Evolutionary conservation across 1,139 yeast species (phyloP).

Genomic region (Pichia sp.): DNA sequence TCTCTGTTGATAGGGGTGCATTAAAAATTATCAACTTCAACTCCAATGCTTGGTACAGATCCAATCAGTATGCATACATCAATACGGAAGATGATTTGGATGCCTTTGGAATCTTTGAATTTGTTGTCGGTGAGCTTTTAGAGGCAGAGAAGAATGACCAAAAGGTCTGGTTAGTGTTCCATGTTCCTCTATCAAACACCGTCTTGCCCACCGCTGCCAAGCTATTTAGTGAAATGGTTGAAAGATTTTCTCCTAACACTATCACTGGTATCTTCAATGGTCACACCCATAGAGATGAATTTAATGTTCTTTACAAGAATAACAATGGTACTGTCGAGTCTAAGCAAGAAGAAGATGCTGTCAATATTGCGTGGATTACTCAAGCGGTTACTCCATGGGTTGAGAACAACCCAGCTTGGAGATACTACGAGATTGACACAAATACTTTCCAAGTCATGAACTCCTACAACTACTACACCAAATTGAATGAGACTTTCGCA

Average conservation of each 20-base stretch:
- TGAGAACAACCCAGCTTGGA: constrained; percentile 61
- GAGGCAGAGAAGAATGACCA: constrained; percentile 51
- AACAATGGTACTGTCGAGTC: constrained; percentile 18
- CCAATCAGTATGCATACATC: constrained; percentile 58
- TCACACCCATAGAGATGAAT: constrained; percentile 67
- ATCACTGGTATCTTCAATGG: constrained; percentile 67
- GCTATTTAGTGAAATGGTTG: constrained; percentile 49
- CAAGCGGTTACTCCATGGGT: constrained; percentile 61
- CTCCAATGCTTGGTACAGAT: constrained; percentile 59
- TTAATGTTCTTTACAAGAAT: constrained; percentile 41
- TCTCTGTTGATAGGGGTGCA: constrained; percentile 45
- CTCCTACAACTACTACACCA: constrained; percentile 48
- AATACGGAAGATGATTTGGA: constrained; percentile 46
- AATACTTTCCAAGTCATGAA: constrained; percentile 57
- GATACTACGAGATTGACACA: constrained; percentile 63
- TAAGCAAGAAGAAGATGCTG: constrained; percentile 36
- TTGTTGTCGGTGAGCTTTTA: constrained; percentile 52
- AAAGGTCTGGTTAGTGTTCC: constrained; percentile 67
- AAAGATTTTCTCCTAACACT: constrained; percentile 61
- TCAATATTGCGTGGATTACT: constrained; percentile 57
- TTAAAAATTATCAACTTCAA: constrained; percentile 58
- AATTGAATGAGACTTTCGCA: constrained; percentile 45
- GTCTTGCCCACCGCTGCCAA: constrained; percentile 55
- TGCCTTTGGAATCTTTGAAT: constrained; percentile 56
- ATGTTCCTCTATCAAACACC: constrained; percentile 57